These are phyloP conservation scores for Fusarium sarcochroum DNA, from an alignment of 2,329 filamentous ascomycete species.

Conservation along the genomic window DNA sequence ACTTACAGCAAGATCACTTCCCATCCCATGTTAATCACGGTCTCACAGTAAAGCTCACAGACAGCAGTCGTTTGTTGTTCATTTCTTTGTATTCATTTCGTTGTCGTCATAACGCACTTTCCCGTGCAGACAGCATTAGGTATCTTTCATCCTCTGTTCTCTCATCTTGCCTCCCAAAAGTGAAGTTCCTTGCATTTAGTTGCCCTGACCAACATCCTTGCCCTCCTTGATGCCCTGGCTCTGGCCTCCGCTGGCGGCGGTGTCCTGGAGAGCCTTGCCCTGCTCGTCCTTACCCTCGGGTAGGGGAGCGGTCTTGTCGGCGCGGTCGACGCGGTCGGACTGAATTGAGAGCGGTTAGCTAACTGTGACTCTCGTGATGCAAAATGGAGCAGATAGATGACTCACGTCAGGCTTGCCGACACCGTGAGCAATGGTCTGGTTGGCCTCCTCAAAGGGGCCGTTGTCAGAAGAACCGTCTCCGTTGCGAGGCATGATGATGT, in stretches of 20 bases:
- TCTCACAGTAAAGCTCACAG: background rate
- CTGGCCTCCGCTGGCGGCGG: constrained; percentile 60
- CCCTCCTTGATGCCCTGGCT: constrained; percentile 60
- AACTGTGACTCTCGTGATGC: background rate
- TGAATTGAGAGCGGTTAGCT: constrained; percentile 22
- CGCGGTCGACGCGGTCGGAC: constrained; percentile 58
- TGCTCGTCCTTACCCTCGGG: constrained; percentile 61
- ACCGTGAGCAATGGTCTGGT: constrained; percentile 62
- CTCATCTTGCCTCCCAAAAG: background rate
- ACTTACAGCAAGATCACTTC: constrained; percentile 11
- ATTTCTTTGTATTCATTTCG: constrained; percentile 38
- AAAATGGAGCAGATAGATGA: background rate
- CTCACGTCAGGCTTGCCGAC: constrained; percentile 57
- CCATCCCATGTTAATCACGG: constrained; percentile 5
- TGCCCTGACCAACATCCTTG: constrained; percentile 59
- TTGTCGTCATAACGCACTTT: constrained; percentile 31
- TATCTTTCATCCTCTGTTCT: constrained; percentile 32
- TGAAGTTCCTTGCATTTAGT: constrained; percentile 13
- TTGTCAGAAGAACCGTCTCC: constrained; percentile 65
- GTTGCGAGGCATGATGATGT: constrained; percentile 63
- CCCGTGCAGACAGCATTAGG: constrained; percentile 30
- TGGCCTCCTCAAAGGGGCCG: constrained; percentile 57
- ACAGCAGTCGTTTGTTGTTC: constrained; percentile 8
- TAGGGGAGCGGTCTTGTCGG: constrained; percentile 64
- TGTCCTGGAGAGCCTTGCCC: constrained; percentile 58